Evolutionary conservation across 352 stramenopile species (phyloP).

Genomic region (Pythium insidiosum): DNA sequence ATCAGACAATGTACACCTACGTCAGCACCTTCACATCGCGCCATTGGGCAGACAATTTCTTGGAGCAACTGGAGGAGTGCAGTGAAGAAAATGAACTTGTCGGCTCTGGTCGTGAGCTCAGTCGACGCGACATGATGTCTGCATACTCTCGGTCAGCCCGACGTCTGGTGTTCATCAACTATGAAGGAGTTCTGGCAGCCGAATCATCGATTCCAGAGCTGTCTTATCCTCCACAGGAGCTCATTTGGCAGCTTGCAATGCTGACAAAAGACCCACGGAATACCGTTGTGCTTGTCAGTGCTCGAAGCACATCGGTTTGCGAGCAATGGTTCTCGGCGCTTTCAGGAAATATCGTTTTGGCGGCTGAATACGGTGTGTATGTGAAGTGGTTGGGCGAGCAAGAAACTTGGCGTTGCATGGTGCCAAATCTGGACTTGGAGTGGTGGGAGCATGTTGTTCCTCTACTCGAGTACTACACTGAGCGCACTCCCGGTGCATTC

Average conservation of each 20-base stretch:
- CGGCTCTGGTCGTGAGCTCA: conserved; percentile 65
- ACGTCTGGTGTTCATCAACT: conserved; percentile 83
- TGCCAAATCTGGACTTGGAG: conserved; percentile 68
- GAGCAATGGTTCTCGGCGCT: conserved; percentile 76
- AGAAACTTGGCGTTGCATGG: conserved; percentile 70
- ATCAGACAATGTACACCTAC: conserved; percentile 82
- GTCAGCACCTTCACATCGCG: conserved; percentile 67
- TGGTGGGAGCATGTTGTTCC: conserved; percentile 79
- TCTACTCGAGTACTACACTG: conserved; percentile 77
- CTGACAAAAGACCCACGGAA: conserved; percentile 66
- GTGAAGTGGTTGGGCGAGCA: conserved; percentile 61
- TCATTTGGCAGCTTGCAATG: conserved; percentile 82
- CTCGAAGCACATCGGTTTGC: conserved; percentile 56
- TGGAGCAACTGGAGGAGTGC: conserved; percentile 73
- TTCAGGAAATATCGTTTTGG: conserved; percentile 53
- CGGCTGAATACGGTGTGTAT: conserved; percentile 75
- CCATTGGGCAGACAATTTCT: conserved; percentile 74
- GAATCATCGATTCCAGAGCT: conserved; percentile 84
- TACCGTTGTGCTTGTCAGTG: conserved; percentile 69
- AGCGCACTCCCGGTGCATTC: conserved; percentile 73
- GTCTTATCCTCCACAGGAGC: conserved; percentile 72
- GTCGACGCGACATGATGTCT: conserved; percentile 81
- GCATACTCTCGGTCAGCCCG: conserved; percentile 62
- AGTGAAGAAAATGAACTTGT: conserved; percentile 64
- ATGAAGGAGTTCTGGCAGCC: conserved; percentile 81